Conservation (phyloP, 2,329 filamentous ascomycete genomes). For the Phoma sp. region DNA sequence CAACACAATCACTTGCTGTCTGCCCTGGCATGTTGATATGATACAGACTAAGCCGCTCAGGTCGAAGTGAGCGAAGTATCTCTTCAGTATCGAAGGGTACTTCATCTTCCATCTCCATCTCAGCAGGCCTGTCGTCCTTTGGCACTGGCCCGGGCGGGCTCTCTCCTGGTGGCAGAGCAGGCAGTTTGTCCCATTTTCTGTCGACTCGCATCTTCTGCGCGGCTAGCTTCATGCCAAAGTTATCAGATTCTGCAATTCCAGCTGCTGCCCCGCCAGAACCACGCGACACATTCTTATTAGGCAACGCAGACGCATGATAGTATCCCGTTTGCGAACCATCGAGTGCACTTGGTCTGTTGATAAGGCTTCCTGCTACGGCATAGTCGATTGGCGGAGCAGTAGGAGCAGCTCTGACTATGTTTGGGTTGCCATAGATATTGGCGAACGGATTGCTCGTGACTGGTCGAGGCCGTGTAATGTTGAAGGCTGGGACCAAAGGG, state of each 20-base stretch:
- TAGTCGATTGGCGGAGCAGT: background rate
- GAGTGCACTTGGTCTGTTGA: slow-evolving; percentile 3
- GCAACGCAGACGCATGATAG: too few species aligned
- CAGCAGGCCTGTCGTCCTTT: background rate
- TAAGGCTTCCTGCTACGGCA: background rate
- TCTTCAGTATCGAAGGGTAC: background rate
- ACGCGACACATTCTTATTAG: background rate
- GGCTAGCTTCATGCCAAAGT: background rate
- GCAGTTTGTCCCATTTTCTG: slow-evolving; percentile 6
- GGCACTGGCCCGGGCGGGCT: background rate
- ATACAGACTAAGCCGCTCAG: slow-evolving; percentile 4
- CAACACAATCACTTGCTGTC: background rate
- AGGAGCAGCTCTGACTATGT: background rate
- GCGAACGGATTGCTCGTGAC: slow-evolving; percentile 3
- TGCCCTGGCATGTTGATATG: background rate
- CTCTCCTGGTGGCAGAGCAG: background rate
- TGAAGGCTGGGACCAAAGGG: background rate
- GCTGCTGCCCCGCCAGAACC: too few species aligned
- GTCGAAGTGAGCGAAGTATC: background rate
- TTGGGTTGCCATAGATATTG: slow-evolving; percentile 2
- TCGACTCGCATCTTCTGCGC: background rate
- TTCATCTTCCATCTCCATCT: background rate
- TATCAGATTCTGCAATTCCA: background rate
- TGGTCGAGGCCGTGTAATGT: background rate
- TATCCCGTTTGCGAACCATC: background rate